A percentile compares a stretch with the other conserved stretches of the same genome.
phyloP scores from a whole-genome alignment of 2,329 filamentous ascomycete genomes.

The Monilinia fructigena region DNA sequence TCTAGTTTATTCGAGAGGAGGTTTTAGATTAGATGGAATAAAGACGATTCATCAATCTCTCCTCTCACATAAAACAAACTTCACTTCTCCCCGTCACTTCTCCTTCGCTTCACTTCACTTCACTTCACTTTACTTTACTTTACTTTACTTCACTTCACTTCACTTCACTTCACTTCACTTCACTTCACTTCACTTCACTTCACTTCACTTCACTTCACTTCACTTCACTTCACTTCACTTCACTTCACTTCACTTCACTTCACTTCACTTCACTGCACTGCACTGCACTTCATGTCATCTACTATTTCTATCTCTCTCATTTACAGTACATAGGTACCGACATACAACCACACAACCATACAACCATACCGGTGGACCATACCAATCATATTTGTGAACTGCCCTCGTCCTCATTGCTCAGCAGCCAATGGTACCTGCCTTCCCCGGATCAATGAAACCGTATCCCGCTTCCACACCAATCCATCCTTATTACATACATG shows the following conservation, averaged over 20 bases:
- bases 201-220: no score
- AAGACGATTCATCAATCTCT: not conserved
- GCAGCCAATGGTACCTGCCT: slow-evolving; percentile 32
- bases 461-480: slow-evolving; percentile 2
- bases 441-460: slow-evolving; percentile 38
- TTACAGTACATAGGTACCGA: no score
- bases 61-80: no score
- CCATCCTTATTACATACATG: slow-evolving; percentile 1
- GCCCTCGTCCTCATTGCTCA: slow-evolving; percentile 13
- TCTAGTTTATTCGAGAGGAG: no score
- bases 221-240: not conserved
- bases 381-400: not conserved
- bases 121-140: no score
- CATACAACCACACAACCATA: no score
- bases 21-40: not conserved
- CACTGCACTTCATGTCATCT: no score
- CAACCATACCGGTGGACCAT: not conserved
- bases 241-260: not conserved
- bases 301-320: no score
- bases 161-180: no score
- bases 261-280: no score
- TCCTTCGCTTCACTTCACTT: not conserved
- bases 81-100: not conserved
- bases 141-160: no score
- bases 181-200: no score